These are phyloP conservation scores for Rozella allomycis DNA, from an alignment of 371 early-diverging fungal species.

Conservation along the genomic window DNA sequence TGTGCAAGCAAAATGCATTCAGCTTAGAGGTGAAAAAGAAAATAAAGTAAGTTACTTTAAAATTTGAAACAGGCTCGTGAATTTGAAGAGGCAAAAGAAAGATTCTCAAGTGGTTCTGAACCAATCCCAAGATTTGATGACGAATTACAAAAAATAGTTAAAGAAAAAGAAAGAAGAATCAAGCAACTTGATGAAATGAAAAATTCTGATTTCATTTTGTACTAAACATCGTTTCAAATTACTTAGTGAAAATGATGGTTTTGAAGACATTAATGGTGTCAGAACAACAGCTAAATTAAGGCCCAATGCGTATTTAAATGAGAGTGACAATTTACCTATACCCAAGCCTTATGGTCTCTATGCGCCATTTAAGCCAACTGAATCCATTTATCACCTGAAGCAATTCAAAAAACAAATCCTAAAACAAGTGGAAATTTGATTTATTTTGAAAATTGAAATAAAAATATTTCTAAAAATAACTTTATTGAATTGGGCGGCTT, in stretches of 20 bases:
- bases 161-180: conserved; percentile 1
- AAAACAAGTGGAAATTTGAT: conserved; percentile 25
- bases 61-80: background rate
- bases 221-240: conserved; percentile 1
- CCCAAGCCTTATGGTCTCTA: conserved; percentile 30
- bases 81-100: background rate
- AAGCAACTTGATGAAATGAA: background rate
- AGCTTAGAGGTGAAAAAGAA: conserved; percentile 19
- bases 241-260: conserved; percentile 14
- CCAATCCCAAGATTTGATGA: conserved; percentile 5
- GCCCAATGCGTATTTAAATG: conserved; percentile 27
- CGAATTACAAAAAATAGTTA: conserved; percentile 11
- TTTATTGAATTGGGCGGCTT: no score
- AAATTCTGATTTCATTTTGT: conserved; percentile 1
- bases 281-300: conserved; percentile 23
- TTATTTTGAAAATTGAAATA: no score
- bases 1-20: conserved; percentile 23
- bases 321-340: conserved; percentile 19
- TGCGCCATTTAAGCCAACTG: conserved; percentile 29
- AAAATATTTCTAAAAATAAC: no score
- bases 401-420: conserved; percentile 17
- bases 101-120: background rate
- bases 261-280: conserved; percentile 10
- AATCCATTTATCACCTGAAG: conserved; percentile 15
- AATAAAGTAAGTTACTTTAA: conserved; percentile 17